These are phyloP conservation scores for Heliosperma pusillum DNA, from an alignment of 148 eudicot species.

Conservation along the genomic window DNA sequence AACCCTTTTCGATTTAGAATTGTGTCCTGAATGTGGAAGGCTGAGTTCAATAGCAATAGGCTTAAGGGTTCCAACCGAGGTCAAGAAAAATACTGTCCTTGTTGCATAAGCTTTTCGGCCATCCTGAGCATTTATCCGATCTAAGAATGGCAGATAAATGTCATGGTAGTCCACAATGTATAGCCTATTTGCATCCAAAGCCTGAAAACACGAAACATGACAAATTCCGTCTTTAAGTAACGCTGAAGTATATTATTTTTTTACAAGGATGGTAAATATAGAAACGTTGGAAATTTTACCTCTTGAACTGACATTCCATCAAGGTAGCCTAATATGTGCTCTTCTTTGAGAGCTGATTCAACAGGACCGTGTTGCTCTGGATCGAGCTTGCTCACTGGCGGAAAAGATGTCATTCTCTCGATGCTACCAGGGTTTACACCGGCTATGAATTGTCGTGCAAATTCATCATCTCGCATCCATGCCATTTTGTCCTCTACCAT, in stretches of 20 bases:
- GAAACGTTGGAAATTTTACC: constrained; percentile 32
- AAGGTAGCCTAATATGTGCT: constrained; percentile 66
- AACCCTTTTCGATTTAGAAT: constrained; percentile 60
- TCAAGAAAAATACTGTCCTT: constrained; percentile 69
- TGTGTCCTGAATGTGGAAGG: constrained; percentile 48
- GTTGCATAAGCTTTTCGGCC: constrained; percentile 88
- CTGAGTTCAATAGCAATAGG: constrained; percentile 98
- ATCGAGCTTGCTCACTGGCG: constrained; percentile 83
- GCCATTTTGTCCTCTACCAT: constrained; percentile 84
- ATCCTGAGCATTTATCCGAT: constrained; percentile 70
- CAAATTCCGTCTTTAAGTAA: too few relatives aligned
- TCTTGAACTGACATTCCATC: constrained; percentile 84
- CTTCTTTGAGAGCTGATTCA: constrained; percentile 75
- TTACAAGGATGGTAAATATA: too few relatives aligned
- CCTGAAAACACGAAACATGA: constrained; percentile 38
- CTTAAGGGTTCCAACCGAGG: constrained; percentile 63
- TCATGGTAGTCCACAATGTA: constrained; percentile 84
- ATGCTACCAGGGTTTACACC: constrained; percentile 86
- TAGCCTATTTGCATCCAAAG: constrained; percentile 69
- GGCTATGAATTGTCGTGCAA: constrained; percentile 83
- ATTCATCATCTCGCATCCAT: constrained; percentile 95
- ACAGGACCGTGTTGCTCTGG: constrained; percentile 65
- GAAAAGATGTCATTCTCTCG: constrained; percentile 64
- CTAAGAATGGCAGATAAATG: constrained; percentile 75
- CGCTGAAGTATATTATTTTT: too few relatives aligned